Evolutionary conservation across 148 eudicot genomes (phyloP).

Genomic region (Rhododendron williamsianum): DNA sequence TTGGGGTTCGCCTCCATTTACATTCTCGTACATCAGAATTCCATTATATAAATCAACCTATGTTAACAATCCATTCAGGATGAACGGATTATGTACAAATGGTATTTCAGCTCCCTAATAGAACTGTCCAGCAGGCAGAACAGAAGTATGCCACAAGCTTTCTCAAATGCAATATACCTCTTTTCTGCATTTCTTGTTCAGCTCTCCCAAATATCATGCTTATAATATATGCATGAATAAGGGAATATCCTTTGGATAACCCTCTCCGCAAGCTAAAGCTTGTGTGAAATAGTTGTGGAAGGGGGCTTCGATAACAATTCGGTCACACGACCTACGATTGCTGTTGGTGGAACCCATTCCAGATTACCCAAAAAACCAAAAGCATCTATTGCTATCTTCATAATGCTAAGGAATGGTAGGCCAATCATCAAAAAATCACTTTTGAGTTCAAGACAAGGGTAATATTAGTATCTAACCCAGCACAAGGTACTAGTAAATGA

Average conservation of each 20-base stretch:
- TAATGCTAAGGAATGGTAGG: neutral
- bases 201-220: neutral
- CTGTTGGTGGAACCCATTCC: neutral
- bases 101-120: neutral
- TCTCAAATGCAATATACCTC: neutral
- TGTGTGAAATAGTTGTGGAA: neutral
- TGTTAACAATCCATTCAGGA: neutral
- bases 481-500: neutral
- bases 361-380: neutral
- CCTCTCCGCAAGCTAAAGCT: neutral
- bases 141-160: neutral
- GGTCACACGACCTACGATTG: neutral
- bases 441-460: neutral
- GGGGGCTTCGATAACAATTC: neutral
- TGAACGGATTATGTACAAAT: neutral
- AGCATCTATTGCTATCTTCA: neutral
- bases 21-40: neutral
- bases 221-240: neutral
- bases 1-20: neutral
- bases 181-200: neutral
- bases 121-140: neutral
- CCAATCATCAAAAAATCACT: neutral
- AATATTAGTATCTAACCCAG: neutral
- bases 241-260: neutral
- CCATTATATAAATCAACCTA: neutral